phyloP scores from a whole-genome alignment of 2,329 filamentous ascomycete species.

The Beauveria caledonica region DNA sequence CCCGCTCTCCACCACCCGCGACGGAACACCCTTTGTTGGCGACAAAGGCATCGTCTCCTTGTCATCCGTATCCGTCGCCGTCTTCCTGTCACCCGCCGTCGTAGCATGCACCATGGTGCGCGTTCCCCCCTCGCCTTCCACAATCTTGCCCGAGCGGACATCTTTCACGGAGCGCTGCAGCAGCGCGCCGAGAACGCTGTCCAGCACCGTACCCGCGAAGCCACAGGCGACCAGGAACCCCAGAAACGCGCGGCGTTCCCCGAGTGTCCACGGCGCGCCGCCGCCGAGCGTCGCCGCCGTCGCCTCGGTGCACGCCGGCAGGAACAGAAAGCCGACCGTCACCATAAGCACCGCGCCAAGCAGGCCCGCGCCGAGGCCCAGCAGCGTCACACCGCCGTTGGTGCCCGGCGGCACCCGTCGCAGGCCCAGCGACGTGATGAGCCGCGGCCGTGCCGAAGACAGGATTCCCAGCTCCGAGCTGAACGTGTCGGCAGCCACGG shows the following conservation, averaged over 20 bases:
- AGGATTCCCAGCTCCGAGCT: slow-evolving; percentile 93
- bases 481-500: slow-evolving; percentile 87
- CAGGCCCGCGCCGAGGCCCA: slow-evolving; percentile 65
- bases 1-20: slow-evolving; percentile 56
- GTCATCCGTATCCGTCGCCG: slow-evolving; percentile 29
- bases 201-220: slow-evolving; percentile 69
- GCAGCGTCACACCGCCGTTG: slow-evolving; percentile 79
- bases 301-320: slow-evolving; percentile 57
- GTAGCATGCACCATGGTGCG: slow-evolving; percentile 42
- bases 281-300: slow-evolving; percentile 31
- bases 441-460: slow-evolving; percentile 62
- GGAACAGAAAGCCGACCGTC: slow-evolving; percentile 53
- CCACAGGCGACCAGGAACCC: slow-evolving; percentile 64
- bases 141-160: slow-evolving; percentile 72
- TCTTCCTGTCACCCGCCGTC: slow-evolving; percentile 15
- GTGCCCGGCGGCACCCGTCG: slow-evolving; percentile 81
- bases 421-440: slow-evolving; percentile 74
- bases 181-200: slow-evolving; percentile 78
- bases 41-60: slow-evolving; percentile 35
- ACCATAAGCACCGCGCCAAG: slow-evolving; percentile 66
- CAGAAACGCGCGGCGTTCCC: slow-evolving; percentile 39
- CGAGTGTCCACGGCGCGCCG: slow-evolving; percentile 39
- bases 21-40: slow-evolving; percentile 37
- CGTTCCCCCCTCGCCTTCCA: slow-evolving; percentile 74
- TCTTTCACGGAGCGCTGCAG: slow-evolving; percentile 84